Evolutionary conservation across 352 stramenopile species (phyloP).

Genomic region (Hyaloperonospora arabidopsidis): DNA sequence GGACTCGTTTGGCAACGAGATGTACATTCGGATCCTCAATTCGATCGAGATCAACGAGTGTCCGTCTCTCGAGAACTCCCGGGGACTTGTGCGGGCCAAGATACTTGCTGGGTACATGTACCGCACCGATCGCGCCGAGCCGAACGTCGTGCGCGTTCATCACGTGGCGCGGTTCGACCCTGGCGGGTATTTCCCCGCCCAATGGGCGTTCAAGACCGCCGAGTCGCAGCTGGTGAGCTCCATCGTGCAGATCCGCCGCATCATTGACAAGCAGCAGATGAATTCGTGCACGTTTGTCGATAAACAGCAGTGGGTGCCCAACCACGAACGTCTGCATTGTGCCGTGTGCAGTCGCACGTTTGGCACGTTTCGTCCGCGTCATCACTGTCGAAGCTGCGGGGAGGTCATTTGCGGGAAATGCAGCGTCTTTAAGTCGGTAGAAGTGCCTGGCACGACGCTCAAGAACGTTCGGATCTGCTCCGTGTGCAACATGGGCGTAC

Average conservation of each 20-base stretch:
- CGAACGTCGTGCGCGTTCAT: constrained; percentile 61
- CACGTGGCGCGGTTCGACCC: constrained; percentile 74
- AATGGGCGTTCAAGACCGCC: constrained; percentile 78
- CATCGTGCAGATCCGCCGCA: constrained; percentile 69
- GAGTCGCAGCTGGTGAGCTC: constrained; percentile 72
- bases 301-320: constrained; percentile 74
- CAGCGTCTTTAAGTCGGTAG: constrained; percentile 71
- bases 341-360: constrained; percentile 69
- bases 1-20: constrained; percentile 76
- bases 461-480: constrained; percentile 82
- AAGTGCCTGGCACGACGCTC: constrained; percentile 72
- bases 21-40: constrained; percentile 75
- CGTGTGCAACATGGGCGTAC: constrained; percentile 80
- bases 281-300: constrained; percentile 80
- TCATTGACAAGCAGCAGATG: constrained; percentile 85
- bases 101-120: constrained; percentile 76
- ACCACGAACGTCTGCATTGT: constrained; percentile 62
- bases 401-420: constrained; percentile 86
- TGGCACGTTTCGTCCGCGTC: constrained; percentile 67
- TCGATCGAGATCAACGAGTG: constrained; percentile 79
- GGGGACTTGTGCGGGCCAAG: constrained; percentile 79
- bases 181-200: constrained; percentile 65
- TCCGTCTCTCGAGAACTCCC: constrained; percentile 76
- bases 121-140: constrained; percentile 60
- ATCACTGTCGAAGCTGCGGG: constrained; percentile 83